Evolutionary conservation across 345 rosid species (phyloP).

Genomic region (Erysimum cheiranthoides): DNA sequence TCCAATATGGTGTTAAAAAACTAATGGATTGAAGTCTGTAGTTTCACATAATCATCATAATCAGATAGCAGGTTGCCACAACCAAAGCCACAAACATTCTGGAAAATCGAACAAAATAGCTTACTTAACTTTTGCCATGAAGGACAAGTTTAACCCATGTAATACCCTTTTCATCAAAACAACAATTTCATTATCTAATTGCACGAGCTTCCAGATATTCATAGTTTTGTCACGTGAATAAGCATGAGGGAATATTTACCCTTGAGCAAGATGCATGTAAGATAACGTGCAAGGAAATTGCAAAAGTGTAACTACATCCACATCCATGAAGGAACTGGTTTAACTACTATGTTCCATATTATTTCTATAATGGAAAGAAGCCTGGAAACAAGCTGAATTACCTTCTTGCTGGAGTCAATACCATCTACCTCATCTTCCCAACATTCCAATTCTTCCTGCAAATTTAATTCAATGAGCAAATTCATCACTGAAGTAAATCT

Average conservation of each 20-base stretch:
- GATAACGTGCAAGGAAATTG: neutral
- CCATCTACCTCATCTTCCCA: constrained; percentile 75
- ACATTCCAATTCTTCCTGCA: constrained; percentile 65
- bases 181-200: constrained; percentile 11
- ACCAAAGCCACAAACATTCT: neutral
- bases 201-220: neutral
- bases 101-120: constrained; percentile 14
- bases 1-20: constrained; percentile 21
- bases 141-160: neutral
- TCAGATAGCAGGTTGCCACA: constrained; percentile 16
- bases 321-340: constrained; percentile 15
- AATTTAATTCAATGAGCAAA: constrained; percentile 27
- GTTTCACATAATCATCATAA: constrained; percentile 23
- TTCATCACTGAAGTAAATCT: neutral
- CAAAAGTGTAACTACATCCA: neutral
- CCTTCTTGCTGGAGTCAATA: constrained; percentile 55
- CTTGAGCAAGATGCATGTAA: neutral
- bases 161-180: neutral
- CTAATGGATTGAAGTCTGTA: constrained; percentile 7
- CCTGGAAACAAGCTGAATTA: constrained; percentile 35
- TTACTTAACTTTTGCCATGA: neutral
- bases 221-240: neutral
- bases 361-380: neutral
- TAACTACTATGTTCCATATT: constrained; percentile 2
- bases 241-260: neutral